Evolutionary conservation across 495 filamentous ascomycete species (phyloP).

Genomic region (Pseudoneurospora amorphoporcata): DNA sequence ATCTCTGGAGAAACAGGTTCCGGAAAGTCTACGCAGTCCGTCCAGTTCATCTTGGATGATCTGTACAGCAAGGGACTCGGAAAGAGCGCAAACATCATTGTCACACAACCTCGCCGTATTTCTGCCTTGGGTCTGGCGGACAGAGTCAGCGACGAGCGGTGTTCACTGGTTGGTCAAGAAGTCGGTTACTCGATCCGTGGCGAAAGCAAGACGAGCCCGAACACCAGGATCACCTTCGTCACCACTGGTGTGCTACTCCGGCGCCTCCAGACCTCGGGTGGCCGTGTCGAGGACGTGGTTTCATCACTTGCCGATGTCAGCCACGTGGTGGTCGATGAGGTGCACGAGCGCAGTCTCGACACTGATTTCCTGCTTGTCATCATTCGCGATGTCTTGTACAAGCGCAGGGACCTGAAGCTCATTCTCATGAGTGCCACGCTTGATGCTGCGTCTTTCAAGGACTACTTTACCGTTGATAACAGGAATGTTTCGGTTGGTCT

Average conservation of each 20-base stretch:
- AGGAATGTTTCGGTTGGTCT: slow-evolving; percentile 51
- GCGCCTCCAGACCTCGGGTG: slow-evolving; percentile 77
- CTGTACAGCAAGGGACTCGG: slow-evolving; percentile 70
- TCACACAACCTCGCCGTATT: slow-evolving; percentile 90
- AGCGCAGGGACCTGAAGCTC: slow-evolving; percentile 74
- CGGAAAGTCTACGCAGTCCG: slow-evolving; percentile 93
- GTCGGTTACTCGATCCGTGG: slow-evolving; percentile 93
- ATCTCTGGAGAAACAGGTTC: slow-evolving; percentile 95
- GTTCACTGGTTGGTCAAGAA: slow-evolving; percentile 70
- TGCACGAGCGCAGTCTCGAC: slow-evolving; percentile 91
- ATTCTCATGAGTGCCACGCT: slow-evolving; percentile 98
- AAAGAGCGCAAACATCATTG: slow-evolving; percentile 77
- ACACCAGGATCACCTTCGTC: slow-evolving; percentile 88
- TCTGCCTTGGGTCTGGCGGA: slow-evolving; percentile 91
- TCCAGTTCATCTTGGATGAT: slow-evolving; percentile 92
- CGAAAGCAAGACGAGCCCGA: slow-evolving; percentile 55
- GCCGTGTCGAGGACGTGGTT: slow-evolving; percentile 62
- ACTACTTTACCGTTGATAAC: slow-evolving; percentile 61
- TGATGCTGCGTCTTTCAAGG: slow-evolving; percentile 75
- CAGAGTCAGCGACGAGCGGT: slow-evolving; percentile 86
- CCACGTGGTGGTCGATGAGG: slow-evolving; percentile 93
- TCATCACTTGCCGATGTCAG: slow-evolving; percentile 78
- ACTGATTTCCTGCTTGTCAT: slow-evolving; percentile 90
- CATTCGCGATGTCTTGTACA: slow-evolving; percentile 69
- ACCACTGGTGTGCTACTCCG: slow-evolving; percentile 94